Percentiles rank a stretch among this genome's conserved stretches.
phyloP scores from a whole-genome alignment of 306 rosid species.

The Inga laurina region DNA sequence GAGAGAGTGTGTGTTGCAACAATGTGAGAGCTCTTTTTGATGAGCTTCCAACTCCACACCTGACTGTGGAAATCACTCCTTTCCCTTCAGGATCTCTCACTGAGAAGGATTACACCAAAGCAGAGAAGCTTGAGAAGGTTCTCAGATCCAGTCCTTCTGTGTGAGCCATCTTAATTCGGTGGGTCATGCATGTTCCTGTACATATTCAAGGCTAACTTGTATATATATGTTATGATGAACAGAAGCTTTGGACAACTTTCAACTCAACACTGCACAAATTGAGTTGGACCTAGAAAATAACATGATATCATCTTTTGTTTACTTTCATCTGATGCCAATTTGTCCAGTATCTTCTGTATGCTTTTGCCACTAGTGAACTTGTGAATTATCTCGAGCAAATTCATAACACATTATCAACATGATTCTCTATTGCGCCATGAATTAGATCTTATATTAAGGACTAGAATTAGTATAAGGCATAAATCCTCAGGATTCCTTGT shows the following conservation, averaged over 20 bases:
- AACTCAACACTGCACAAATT: neutral
- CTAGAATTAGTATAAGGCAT: accelerated
- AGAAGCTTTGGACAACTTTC: constrained; percentile 11
- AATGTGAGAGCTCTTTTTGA: constrained; percentile 95
- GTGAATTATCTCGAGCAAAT: neutral
- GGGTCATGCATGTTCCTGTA: constrained; percentile 34
- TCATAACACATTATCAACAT: neutral
- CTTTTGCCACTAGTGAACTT: neutral
- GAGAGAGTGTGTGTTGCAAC: constrained; percentile 98
- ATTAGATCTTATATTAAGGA: too few species aligned
- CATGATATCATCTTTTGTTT: neutral
- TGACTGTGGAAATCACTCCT: constrained; percentile 80
- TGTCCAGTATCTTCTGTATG: neutral
- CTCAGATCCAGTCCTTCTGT: constrained; percentile 87
- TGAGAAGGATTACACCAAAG: constrained; percentile 81
- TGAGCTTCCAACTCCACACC: constrained; percentile 95
- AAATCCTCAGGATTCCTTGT: too few species aligned
- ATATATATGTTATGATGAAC: constrained; percentile 27
- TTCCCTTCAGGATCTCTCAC: constrained; percentile 84
- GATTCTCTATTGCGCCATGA: too few species aligned
- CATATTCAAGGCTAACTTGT: constrained; percentile 41
- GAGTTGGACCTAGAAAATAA: neutral
- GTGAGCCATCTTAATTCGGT: constrained; percentile 35
- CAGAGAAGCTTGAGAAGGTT: constrained; percentile 88
- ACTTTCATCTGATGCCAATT: neutral